Evolutionary conservation across 495 filamentous ascomycete species (phyloP), one percentile per base, ranked within the genome.

Genomic region (Umbilicaria muhlenbergii): DNA sequence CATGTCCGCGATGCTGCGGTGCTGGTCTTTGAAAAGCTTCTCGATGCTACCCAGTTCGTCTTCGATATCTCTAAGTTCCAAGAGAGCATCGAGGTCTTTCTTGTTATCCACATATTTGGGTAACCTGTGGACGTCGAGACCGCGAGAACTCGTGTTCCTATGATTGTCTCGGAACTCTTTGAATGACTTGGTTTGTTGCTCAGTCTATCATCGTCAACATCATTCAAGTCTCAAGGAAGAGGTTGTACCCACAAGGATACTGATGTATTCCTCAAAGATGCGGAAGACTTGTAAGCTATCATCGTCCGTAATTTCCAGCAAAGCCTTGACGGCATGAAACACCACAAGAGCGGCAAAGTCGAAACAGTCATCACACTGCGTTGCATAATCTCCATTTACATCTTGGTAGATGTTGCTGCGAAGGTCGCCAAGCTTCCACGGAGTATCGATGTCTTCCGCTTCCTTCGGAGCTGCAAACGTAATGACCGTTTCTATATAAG

Each of bases 241-340:
- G 18, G 17, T 18, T 12, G 11, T 5, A 53, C 53, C 16, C 52
- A 78, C 74, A 51, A 81, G 51, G 18, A 80, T 74, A 1, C 75
- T 75, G 17, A 81, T 74, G 12, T 74, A 77, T 48, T 80, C 77
- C 45, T 80, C 77, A 40, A 81, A 80, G 1, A 81, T 72, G 2
- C 75, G 70, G 39, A 81, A 74, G 1, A 80, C 67, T 45, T 81
- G 74, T 1, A 81, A 52, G 34, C 80, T 74, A 1, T 67, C 66
- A 52, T 80, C 70, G 2, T 71, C 64, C 0, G 71, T 69, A 37
- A 65, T 60, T 16, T 79, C 76, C 0, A 81, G 54, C 12, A 81
- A 62, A 3, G 80, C 75, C 6, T 70, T 78, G 5, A 77, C 69
- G 3, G 77, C 75, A 51, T 81, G 78, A 19, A 73, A 56, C 18